Percentiles rank a stretch among this genome's conserved stretches.
These are phyloP conservation scores for Suillus subluteus DNA, from an alignment of 768 basidiomycete genomes.

Conservation along the genomic window DNA sequence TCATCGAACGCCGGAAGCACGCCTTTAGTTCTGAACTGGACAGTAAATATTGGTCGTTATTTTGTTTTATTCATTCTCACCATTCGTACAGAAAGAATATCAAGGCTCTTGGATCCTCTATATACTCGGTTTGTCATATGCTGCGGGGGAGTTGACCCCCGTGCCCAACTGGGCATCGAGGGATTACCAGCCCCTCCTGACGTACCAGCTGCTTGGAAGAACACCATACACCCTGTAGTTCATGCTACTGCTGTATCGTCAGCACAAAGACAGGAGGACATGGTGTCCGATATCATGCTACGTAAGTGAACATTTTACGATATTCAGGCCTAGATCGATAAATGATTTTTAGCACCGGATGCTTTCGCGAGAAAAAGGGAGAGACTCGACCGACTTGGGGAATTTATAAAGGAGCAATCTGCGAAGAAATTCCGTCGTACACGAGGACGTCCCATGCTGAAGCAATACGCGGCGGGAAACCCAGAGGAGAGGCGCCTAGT, in stretches of 20 bases:
- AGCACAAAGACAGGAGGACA: background rate
- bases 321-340: background rate
- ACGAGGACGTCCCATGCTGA: background rate
- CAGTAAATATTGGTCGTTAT: conserved; percentile 19
- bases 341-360: background rate
- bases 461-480: background rate
- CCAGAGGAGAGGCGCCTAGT: background rate
- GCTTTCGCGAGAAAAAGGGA: background rate
- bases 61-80: conserved; percentile 1
- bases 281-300: background rate
- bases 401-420: background rate
- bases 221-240: background rate
- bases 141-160: conserved; percentile 31
- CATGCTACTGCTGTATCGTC: background rate
- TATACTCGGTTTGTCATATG: conserved; percentile 32
- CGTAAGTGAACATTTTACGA: background rate
- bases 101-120: conserved; percentile 37
- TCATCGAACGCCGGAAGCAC: conserved; percentile 39
- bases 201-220: background rate
- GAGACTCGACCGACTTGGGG: background rate
- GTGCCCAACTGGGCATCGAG: conserved; percentile 24
- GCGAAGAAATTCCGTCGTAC: background rate
- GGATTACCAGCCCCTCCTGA: background rate
- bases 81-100: conserved; percentile 31
- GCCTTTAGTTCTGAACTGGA: conserved; percentile 29